A percentile compares a stretch with the other conserved stretches of the same genome.
Evolutionary conservation across 805 yeast species (phyloP).

Genomic region (Metschnikowia kofuensis): DNA sequence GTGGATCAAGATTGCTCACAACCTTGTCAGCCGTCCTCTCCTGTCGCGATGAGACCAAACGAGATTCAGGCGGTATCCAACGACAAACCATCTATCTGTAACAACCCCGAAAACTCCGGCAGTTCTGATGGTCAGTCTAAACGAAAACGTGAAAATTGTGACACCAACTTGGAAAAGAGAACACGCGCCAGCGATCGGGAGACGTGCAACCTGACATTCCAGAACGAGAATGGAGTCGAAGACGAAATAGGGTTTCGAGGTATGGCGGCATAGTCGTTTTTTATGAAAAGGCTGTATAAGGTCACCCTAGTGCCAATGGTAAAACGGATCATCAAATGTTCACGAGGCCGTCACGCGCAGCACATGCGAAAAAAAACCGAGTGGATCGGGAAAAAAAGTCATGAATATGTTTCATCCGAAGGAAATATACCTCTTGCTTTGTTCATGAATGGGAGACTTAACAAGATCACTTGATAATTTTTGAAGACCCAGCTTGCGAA

Average conservation of each 20-base stretch:
- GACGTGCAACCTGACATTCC: background rate
- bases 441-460: background rate
- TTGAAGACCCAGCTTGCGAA: too few species aligned
- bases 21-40: slow-evolving; percentile 24
- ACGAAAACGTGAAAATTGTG: slow-evolving; percentile 19
- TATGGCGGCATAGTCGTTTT: background rate
- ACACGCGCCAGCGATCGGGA: slow-evolving; percentile 1
- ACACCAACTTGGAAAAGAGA: background rate
- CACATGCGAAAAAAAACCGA: background rate
- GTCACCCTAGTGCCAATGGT: background rate
- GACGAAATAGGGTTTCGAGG: background rate
- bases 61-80: background rate
- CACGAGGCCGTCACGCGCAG: background rate
- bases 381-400: background rate
- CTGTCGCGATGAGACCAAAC: slow-evolving; percentile 15
- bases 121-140: slow-evolving; percentile 4
- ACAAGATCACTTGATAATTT: background rate
- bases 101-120: background rate
- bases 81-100: background rate
- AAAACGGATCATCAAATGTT: background rate
- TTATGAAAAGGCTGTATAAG: too few species aligned
- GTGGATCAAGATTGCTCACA: slow-evolving; percentile 11
- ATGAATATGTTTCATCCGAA: background rate
- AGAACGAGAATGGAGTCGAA: background rate
- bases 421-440: too few species aligned